Conservation (phyloP, 1,284 basidiomycete species). For the Chalciporus sp. region DNA sequence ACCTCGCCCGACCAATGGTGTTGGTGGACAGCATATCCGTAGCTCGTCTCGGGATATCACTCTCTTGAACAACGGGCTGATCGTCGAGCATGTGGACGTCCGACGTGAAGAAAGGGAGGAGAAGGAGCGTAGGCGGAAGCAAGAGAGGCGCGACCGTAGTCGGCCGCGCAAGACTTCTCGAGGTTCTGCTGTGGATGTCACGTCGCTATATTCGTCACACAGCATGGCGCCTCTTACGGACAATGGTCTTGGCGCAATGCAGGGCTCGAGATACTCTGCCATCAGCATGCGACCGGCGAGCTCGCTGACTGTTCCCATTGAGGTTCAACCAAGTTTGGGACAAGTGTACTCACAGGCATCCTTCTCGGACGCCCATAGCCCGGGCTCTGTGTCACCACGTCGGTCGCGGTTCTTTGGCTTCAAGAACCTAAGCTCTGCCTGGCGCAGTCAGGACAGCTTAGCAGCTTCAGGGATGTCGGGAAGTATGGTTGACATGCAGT, state of each 20-base stretch:
- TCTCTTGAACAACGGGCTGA: slow-evolving; percentile 82
- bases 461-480: slow-evolving; percentile 77
- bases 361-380: slow-evolving; percentile 74
- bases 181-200: slow-evolving; percentile 66
- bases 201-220: slow-evolving; percentile 67
- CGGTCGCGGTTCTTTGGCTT: slow-evolving; percentile 83
- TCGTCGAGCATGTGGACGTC: slow-evolving; percentile 84
- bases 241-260: slow-evolving; percentile 52
- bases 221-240: slow-evolving; percentile 62
- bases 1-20: slow-evolving; percentile 43
- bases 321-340: slow-evolving; percentile 57
- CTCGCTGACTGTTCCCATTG: slow-evolving; percentile 60
- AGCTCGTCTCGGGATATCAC: slow-evolving; percentile 72
- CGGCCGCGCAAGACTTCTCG: slow-evolving; percentile 73
- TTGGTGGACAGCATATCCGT: slow-evolving; percentile 42
- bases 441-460: slow-evolving; percentile 77
- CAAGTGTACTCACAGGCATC: slow-evolving; percentile 74
- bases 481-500: slow-evolving; percentile 96
- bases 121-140: slow-evolving; percentile 62
- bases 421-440: slow-evolving; percentile 74
- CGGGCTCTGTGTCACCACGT: slow-evolving; percentile 67
- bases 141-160: slow-evolving; percentile 58
- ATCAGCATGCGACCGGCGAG: slow-evolving; percentile 65
- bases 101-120: slow-evolving; percentile 76
- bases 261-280: slow-evolving; percentile 64